A percentile compares a stretch with the other conserved stretches of the same genome.
Evolutionary conservation across 2,329 filamentous ascomycete genomes (phyloP).

Genomic region (Claviceps cyperi): DNA sequence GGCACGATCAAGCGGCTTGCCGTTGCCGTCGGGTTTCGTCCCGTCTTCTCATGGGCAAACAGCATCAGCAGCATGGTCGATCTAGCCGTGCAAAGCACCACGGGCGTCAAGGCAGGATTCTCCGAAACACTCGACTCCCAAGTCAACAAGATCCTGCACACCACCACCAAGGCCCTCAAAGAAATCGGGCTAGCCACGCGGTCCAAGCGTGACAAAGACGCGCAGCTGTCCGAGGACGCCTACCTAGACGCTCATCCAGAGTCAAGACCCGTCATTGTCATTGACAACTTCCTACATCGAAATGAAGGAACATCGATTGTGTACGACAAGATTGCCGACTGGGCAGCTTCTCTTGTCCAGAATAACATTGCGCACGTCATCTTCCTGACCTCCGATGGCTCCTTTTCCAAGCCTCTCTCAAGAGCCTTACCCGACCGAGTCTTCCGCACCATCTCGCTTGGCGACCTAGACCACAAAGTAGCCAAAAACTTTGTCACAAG

Average conservation of each 20-base stretch:
- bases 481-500: constrained; percentile 84
- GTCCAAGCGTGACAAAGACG: constrained; percentile 59
- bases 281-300: constrained; percentile 86
- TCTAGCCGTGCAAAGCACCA: constrained; percentile 82
- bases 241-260: constrained; percentile 86
- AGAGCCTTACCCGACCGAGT: constrained; percentile 83
- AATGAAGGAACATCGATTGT: constrained; percentile 48
- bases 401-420: constrained; percentile 74
- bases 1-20: constrained; percentile 74
- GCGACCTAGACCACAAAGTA: constrained; percentile 73
- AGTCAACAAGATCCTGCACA: constrained; percentile 77
- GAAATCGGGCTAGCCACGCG: constrained; percentile 57
- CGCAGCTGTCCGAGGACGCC: constrained; percentile 62
- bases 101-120: constrained; percentile 86
- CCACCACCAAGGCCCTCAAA: constrained; percentile 65
- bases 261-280: constrained; percentile 64
- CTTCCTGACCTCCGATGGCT: constrained; percentile 80
- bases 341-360: constrained; percentile 74
- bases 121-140: constrained; percentile 86
- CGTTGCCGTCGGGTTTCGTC: constrained; percentile 72
- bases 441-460: constrained; percentile 72
- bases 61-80: constrained; percentile 86
- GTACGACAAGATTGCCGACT: constrained; percentile 72
- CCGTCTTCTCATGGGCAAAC: constrained; percentile 94
- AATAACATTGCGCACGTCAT: constrained; percentile 87